phyloP scores from a whole-genome alignment of 306 rosid genomes.

The Gastrolobium bilobum region DNA sequence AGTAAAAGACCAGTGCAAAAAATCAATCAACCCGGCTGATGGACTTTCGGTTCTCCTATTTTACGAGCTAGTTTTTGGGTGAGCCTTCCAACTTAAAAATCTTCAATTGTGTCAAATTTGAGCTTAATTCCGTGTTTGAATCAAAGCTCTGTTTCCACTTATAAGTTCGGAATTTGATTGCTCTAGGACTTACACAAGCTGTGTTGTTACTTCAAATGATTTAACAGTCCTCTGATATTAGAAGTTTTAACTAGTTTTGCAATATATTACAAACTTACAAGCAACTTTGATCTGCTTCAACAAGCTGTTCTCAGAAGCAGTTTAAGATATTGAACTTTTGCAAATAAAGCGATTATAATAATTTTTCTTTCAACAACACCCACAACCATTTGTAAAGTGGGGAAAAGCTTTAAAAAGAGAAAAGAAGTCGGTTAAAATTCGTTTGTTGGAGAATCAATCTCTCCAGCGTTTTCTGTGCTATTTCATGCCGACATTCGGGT shows the following conservation, averaged over 20 bases:
- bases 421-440: slow-evolving; percentile 36
- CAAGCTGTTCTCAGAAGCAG: background rate
- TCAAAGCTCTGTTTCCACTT: too few species aligned
- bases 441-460: slow-evolving; percentile 36
- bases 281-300: background rate
- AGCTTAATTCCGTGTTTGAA: too few species aligned
- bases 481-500: slow-evolving; percentile 57
- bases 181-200: background rate
- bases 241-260: background rate
- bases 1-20: too few species aligned
- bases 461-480: slow-evolving; percentile 51
- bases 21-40: too few species aligned
- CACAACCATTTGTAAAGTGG: background rate
- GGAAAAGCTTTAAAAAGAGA: background rate
- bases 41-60: too few species aligned
- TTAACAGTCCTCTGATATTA: background rate
- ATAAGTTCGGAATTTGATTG: background rate
- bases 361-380: background rate
- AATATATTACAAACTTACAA: background rate
- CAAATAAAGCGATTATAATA: slow-evolving; percentile 5
- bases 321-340: background rate
- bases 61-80: too few species aligned
- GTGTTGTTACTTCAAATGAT: background rate
- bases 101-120: background rate
- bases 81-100: background rate